These are phyloP conservation scores for Ascobolus immersus DNA, from an alignment of 495 filamentous ascomycete genomes.

Conservation along the genomic window DNA sequence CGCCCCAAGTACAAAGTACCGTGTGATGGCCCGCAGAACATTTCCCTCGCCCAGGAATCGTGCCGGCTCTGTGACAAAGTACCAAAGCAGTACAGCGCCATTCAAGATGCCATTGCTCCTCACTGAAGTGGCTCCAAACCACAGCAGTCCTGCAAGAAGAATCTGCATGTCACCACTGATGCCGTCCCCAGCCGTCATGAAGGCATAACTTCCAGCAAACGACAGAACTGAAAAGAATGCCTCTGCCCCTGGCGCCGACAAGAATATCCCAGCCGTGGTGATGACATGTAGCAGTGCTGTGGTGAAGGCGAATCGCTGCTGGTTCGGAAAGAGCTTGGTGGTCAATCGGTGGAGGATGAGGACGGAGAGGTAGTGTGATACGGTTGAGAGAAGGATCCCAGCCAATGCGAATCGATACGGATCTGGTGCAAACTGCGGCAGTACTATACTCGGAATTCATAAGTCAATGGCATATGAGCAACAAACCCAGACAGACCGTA, in stretches of 20 bases:
- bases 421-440: background rate
- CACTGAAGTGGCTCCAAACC: slow-evolving; percentile 47
- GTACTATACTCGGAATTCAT: background rate
- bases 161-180: slow-evolving; percentile 22
- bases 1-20: slow-evolving; percentile 29
- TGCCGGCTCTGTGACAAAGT: slow-evolving; percentile 15
- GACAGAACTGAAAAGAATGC: slow-evolving; percentile 53
- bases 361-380: slow-evolving; percentile 49
- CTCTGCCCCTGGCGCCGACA: slow-evolving; percentile 71
- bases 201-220: slow-evolving; percentile 46
- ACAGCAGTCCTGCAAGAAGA: slow-evolving; percentile 35
- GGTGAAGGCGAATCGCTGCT: slow-evolving; percentile 30
- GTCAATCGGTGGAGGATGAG: slow-evolving; percentile 41
- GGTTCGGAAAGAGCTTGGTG: slow-evolving; percentile 20
- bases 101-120: slow-evolving; percentile 75
- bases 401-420: slow-evolving; percentile 20
- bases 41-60: slow-evolving; percentile 11
- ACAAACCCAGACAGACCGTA: slow-evolving; percentile 16
- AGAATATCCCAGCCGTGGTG: slow-evolving; percentile 67
- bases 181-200: slow-evolving; percentile 18
- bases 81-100: slow-evolving; percentile 42
- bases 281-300: slow-evolving; percentile 52
- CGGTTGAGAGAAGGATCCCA: slow-evolving; percentile 38
- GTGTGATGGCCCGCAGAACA: slow-evolving; percentile 16
- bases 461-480: background rate